Evolutionary conservation across 2,329 filamentous ascomycete species (phyloP), one percentile per base, ranked within the genome.

Genomic region (Colletotrichum sp.): DNA sequence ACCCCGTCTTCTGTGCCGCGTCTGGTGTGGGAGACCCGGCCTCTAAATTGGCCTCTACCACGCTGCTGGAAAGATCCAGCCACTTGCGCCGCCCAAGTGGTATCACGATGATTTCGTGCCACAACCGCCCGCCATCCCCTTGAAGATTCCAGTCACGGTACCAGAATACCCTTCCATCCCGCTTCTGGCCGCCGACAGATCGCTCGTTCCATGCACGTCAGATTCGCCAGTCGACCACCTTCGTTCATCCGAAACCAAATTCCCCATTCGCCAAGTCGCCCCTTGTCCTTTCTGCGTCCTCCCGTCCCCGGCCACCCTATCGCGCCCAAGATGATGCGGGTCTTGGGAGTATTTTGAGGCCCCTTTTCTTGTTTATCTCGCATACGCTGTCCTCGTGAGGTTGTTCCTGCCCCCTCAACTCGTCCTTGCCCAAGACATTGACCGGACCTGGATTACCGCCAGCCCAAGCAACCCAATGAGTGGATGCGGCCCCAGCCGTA

Each of bases 181-280:
- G 62, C 60, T 76, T 63, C 60, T 74, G 60, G 71, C 71, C 71
- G 30, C 52, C 75, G n/a, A 67, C 36, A 71, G 75, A 71, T 69
- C 71, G 60, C 71, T 75, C 52, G 66, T 75, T 44, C 32, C 72
- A 75, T 75, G 71, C 75, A 75, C 71, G 75, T 76, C 71, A 76
- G 67, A 66, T 57, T 67, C n/a, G 71, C 66, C 66, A 63, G 64
- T 75, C 60, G 65, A 66, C 32, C 65, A 63, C 16, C 5, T 36
- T 66, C 30, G 24, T 55, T 63, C 60, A 57, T 62, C 74, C 34
- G 36, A 70, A 68, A 36, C 59, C 44, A 44, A 60, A 59, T 5
- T 44, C 69, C 52, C 59, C 28, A 74, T 70, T 76, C 65, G 64
- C 64, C 65, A 57, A 30, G 32, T 48, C 39, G 63, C 39, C 72